Conservation (phyloP, 1,139 yeast species). For the Kluyveromyces sp. region DNA sequence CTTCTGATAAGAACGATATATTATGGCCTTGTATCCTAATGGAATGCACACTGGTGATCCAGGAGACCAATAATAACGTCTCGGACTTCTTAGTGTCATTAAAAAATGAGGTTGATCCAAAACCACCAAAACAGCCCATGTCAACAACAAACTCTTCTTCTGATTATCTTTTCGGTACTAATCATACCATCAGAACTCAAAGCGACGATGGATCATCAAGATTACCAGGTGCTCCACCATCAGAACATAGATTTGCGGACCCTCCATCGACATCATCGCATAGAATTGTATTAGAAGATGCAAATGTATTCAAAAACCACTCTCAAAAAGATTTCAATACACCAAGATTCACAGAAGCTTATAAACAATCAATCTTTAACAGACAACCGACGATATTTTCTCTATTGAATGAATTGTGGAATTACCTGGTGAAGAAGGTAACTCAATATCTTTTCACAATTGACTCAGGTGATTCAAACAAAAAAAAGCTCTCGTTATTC, state of each 20-base stretch:
- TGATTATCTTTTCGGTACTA: constrained; percentile 23
- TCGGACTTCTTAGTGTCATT: constrained; percentile 20
- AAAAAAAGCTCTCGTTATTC: constrained; percentile 15
- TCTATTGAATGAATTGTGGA: constrained; percentile 11
- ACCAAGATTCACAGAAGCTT: constrained; percentile 11
- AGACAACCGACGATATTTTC: constrained; percentile 20
- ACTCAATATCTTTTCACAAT: constrained; percentile 18
- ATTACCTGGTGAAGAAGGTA: constrained; percentile 10
- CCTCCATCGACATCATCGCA: constrained; percentile 9
- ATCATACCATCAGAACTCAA: constrained; percentile 11
- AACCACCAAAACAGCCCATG: constrained; percentile 2
- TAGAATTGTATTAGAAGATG: constrained; percentile 19
- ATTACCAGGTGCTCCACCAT: constrained; percentile 13
- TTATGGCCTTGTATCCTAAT: constrained; percentile 53
- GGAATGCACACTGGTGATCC: constrained; percentile 50
- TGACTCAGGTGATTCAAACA: background rate
- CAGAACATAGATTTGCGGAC: constrained; percentile 3
- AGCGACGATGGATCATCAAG: constrained; percentile 1
- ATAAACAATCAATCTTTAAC: constrained; percentile 24
- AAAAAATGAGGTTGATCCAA: constrained; percentile 9
- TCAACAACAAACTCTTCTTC: constrained; percentile 1
- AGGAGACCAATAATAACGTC: constrained; percentile 25
- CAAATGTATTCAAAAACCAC: constrained; percentile 15
- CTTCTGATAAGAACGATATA: constrained; percentile 39
- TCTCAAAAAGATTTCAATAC: constrained; percentile 2